A percentile compares a stretch with the other conserved stretches of the same genome.
Conservation (phyloP, 2,329 filamentous ascomycete genomes). For the Mycosphaerella sp. region DNA sequence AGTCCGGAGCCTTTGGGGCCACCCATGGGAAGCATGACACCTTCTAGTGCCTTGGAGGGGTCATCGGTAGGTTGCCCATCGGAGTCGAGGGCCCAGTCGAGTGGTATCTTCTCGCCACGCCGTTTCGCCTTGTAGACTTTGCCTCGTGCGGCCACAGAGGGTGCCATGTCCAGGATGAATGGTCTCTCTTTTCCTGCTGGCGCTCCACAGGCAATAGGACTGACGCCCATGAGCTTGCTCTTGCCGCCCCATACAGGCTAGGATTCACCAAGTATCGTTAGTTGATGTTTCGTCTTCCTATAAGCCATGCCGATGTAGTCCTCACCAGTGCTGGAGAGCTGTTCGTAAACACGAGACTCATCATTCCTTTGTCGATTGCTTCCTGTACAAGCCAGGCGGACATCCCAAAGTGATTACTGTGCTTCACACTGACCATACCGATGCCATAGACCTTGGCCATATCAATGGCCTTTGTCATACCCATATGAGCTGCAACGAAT, state of each 20-base stretch:
- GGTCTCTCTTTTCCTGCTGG: constrained; percentile 55
- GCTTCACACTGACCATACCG: constrained; percentile 68
- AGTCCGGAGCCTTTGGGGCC: constrained; percentile 75
- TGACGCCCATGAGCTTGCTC: constrained; percentile 65
- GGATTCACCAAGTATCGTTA: not conserved
- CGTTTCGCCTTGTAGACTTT: constrained; percentile 67
- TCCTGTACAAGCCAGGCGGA: constrained; percentile 73
- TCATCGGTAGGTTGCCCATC: constrained; percentile 53
- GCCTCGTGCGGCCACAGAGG: constrained; percentile 61
- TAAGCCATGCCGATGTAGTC: not conserved
- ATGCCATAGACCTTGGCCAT: constrained; percentile 62
- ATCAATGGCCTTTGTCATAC: constrained; percentile 61
- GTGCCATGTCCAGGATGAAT: constrained; percentile 73
- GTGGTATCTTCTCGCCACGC: constrained; percentile 62
- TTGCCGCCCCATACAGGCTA: constrained; percentile 61
- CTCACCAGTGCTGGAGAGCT: constrained; percentile 55
- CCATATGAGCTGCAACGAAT: constrained; percentile 61
- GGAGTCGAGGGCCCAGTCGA: constrained; percentile 68
- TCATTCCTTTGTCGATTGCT: constrained; percentile 61
- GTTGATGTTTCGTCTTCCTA: not conserved
- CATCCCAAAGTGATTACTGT: constrained; percentile 82
- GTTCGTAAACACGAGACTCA: constrained; percentile 58
- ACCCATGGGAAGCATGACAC: constrained; percentile 81
- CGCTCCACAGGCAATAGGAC: constrained; percentile 69
- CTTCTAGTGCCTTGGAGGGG: constrained; percentile 62